Conservation (phyloP, 2,329 filamentous ascomycete species). For the Alternaria sp. region DNA sequence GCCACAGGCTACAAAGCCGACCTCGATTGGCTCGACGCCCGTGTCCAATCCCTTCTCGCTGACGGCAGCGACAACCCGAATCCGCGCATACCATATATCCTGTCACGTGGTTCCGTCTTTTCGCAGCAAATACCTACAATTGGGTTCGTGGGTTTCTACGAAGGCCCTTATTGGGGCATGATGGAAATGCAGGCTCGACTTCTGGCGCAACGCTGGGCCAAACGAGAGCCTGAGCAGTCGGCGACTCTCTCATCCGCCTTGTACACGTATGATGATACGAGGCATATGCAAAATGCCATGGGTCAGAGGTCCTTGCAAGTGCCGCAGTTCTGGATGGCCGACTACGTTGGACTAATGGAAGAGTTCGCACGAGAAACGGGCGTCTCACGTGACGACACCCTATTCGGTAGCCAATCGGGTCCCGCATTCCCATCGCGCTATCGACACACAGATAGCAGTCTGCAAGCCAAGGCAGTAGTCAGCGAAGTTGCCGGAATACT, state of each 20-base stretch:
- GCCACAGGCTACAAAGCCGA: constrained; percentile 76
- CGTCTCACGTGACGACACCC: constrained; percentile 53
- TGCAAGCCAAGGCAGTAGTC: constrained; percentile 54
- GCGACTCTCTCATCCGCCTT: not conserved
- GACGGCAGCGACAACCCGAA: constrained; percentile 61
- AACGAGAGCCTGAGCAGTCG: constrained; percentile 23
- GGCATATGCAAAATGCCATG: constrained; percentile 54
- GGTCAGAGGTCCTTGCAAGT: constrained; percentile 50
- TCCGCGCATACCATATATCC: constrained; percentile 61
- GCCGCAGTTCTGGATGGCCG: constrained; percentile 81
- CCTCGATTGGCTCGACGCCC: constrained; percentile 67
- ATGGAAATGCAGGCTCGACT: constrained; percentile 86
- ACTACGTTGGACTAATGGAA: constrained; percentile 79
- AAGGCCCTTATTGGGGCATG: constrained; percentile 83
- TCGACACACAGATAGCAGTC: constrained; percentile 33
- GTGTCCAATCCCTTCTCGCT: constrained; percentile 61
- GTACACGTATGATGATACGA: constrained; percentile 27
- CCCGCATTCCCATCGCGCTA: constrained; percentile 48
- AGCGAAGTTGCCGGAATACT: constrained; percentile 53
- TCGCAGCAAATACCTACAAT: constrained; percentile 67
- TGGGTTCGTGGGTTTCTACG: constrained; percentile 83
- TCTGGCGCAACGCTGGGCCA: constrained; percentile 66
- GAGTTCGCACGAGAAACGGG: constrained; percentile 67
- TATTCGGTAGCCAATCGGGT: constrained; percentile 57
- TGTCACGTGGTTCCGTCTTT: constrained; percentile 71